Evolutionary conservation across 2,329 filamentous ascomycete genomes (phyloP).

Genomic region (Sclerotinia borealis): DNA sequence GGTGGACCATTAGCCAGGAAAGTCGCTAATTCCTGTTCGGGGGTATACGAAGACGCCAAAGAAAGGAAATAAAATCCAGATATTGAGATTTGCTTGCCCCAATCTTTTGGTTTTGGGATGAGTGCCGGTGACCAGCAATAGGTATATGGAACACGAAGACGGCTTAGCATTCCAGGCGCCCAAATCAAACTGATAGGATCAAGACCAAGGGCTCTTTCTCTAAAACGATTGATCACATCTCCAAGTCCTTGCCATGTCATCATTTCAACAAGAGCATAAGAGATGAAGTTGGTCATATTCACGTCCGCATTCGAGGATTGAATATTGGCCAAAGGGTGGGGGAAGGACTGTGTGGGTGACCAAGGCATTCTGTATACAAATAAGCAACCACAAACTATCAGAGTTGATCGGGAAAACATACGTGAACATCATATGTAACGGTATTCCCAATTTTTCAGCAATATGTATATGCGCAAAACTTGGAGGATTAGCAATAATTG

Average conservation of each 20-base stretch:
- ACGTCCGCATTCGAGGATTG: constrained; percentile 57
- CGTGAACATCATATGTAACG: constrained; percentile 86
- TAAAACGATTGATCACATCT: constrained; percentile 84
- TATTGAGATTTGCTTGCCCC: constrained; percentile 64
- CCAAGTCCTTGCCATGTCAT: constrained; percentile 74
- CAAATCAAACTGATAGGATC: constrained; percentile 74
- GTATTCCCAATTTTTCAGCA: constrained; percentile 69
- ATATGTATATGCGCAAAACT: constrained; percentile 72
- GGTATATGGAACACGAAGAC: constrained; percentile 74
- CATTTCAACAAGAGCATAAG: constrained; percentile 64
- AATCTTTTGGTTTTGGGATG: constrained; percentile 74
- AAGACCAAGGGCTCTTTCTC: constrained; percentile 66
- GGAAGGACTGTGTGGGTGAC: constrained; percentile 63
- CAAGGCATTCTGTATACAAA: constrained; percentile 53
- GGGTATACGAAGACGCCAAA: constrained; percentile 58
- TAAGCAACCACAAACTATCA: background rate
- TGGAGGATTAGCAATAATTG: constrained; percentile 72
- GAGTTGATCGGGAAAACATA: constrained; percentile 37
- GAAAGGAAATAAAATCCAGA: constrained; percentile 74
- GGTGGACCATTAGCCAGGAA: constrained; percentile 65
- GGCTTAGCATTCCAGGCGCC: constrained; percentile 72
- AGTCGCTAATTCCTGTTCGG: constrained; percentile 55
- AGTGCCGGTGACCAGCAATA: constrained; percentile 84
- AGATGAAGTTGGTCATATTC: constrained; percentile 60
- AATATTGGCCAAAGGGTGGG: constrained; percentile 64